Percentiles rank a stretch among this genome's conserved stretches.
These are phyloP conservation scores for Peterozyma xylosa DNA, from an alignment of 805 yeast species.

Conservation along the genomic window DNA sequence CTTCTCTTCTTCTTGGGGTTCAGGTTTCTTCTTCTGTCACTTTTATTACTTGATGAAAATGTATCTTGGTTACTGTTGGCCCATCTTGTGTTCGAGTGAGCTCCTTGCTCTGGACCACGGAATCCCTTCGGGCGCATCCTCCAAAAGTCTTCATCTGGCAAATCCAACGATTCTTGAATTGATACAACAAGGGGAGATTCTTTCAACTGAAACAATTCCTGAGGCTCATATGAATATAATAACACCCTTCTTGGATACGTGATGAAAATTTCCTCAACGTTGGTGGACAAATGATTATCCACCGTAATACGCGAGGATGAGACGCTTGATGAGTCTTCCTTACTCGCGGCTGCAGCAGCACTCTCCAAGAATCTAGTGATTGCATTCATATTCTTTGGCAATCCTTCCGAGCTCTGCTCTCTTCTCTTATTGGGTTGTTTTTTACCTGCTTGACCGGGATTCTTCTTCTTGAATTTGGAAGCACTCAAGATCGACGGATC, in stretches of 20 bases:
- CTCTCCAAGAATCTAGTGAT: conserved; percentile 22
- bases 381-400: conserved; percentile 6
- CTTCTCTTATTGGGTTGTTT: conserved; percentile 2
- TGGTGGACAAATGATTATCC: neutral
- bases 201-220: conserved; percentile 24
- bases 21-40: conserved; percentile 8
- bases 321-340: conserved; percentile 9
- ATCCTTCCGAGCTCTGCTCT: neutral
- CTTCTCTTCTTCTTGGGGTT: conserved; percentile 6
- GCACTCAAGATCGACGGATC: conserved; percentile 7
- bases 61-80: conserved; percentile 7
- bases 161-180: conserved; percentile 24
- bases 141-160: conserved; percentile 47
- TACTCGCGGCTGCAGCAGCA: conserved; percentile 24
- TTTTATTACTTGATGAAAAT: conserved; percentile 7
- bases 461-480: neutral
- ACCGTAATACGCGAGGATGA: neutral
- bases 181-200: conserved; percentile 27
- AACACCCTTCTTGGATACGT: conserved; percentile 2
- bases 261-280: conserved; percentile 5
- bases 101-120: neutral
- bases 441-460: neutral
- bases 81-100: conserved; percentile 13
- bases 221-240: conserved; percentile 14
- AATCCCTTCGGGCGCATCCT: conserved; percentile 21